A percentile compares a stretch with the other conserved stretches of the same genome.
These are phyloP conservation scores for Nevesoporus exiguus DNA, from an alignment of 768 basidiomycete species.

Conservation along the genomic window DNA sequence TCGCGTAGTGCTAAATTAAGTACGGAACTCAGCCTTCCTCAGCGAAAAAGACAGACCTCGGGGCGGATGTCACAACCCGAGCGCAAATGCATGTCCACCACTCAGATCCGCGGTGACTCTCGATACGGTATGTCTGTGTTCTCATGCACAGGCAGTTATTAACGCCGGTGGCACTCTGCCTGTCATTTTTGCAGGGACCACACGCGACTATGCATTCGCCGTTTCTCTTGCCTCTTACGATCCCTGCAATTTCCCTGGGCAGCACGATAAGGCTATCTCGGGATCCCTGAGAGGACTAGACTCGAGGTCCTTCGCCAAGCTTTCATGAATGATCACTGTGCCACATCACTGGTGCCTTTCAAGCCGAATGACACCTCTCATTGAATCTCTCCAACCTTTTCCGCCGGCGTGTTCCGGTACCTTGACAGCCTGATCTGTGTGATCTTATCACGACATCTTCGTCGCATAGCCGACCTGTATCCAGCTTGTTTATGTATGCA, in stretches of 20 bases:
- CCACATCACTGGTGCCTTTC: conserved; percentile 23
- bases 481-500: conserved; percentile 1
- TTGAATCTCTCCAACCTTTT: conserved; percentile 1
- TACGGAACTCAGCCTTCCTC: neutral
- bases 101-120: conserved; percentile 29
- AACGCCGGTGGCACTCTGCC: conserved; percentile 15
- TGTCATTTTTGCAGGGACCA: conserved; percentile 19
- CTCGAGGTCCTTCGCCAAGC: conserved; percentile 18
- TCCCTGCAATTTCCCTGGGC: conserved; percentile 10
- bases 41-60: conserved; percentile 14
- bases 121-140: conserved; percentile 23
- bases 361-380: conserved; percentile 8
- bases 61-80: conserved; percentile 4
- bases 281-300: conserved; percentile 27
- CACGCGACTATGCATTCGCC: conserved; percentile 24
- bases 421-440: conserved; percentile 15
- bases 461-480: conserved; percentile 8
- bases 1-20: conserved; percentile 4
- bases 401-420: conserved; percentile 18
- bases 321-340: conserved; percentile 17
- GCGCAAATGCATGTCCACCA: conserved; percentile 4
- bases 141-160: conserved; percentile 21
- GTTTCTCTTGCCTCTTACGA: conserved; percentile 26
- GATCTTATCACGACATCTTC: conserved; percentile 11
- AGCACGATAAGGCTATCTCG: conserved; percentile 31